Evolutionary conservation across 129 eudicot species (phyloP).

Genomic region (Lonicera japonica): DNA sequence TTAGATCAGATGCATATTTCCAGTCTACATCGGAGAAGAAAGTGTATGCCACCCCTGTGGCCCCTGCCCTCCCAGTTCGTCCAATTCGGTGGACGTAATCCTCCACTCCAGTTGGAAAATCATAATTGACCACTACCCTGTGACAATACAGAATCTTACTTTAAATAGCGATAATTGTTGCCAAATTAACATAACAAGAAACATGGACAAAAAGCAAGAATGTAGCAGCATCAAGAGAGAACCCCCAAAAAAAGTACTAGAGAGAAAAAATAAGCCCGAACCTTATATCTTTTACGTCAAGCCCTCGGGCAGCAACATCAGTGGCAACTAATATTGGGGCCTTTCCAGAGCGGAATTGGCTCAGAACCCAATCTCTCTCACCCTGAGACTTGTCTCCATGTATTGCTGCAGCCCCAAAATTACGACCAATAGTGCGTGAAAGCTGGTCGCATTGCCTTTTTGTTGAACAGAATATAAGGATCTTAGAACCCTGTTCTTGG

Average conservation of each 20-base stretch:
- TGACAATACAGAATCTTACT: background rate
- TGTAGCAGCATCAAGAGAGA: background rate
- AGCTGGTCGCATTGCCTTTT: conserved; percentile 78
- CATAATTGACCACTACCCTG: conserved; percentile 93
- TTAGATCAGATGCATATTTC: conserved; percentile 73
- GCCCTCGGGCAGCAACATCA: conserved; percentile 98
- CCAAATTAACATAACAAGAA: background rate
- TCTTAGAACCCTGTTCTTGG: conserved; percentile 79
- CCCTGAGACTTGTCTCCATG: conserved; percentile 92
- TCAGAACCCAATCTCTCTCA: conserved; percentile 83
- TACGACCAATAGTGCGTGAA: conserved; percentile 65
- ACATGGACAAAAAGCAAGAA: background rate
- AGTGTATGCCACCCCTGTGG: conserved; percentile 80
- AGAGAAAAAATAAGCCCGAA: conserved; percentile 15
- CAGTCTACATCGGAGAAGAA: conserved; percentile 86
- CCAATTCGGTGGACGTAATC: conserved; percentile 96
- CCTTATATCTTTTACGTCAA: conserved; percentile 89
- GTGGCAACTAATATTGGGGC: conserved; percentile 85
- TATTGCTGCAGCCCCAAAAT: conserved; percentile 88
- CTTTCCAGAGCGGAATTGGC: conserved; percentile 69
- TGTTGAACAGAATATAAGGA: conserved; percentile 79
- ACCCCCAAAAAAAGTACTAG: background rate
- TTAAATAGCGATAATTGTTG: background rate
- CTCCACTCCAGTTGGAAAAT: conserved; percentile 87
- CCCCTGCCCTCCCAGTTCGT: conserved; percentile 95